Evolutionary conservation across 805 yeast genomes (phyloP), one percentile per base, ranked within the genome.

Genomic region (Candida arabinofermentans): DNA sequence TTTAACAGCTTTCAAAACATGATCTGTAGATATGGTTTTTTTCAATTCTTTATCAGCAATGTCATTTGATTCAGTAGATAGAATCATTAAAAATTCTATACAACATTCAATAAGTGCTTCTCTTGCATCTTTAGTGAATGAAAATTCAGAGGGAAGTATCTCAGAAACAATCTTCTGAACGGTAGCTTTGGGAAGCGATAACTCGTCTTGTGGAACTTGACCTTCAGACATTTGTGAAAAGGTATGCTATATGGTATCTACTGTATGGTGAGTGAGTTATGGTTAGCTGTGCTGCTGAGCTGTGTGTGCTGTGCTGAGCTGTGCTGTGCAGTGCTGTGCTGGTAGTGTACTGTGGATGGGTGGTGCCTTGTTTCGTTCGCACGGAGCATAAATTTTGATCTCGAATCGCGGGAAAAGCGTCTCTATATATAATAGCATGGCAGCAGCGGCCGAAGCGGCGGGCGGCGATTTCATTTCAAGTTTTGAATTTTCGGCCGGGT

Each of bases 91-190:
- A 61, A 93, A 91, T 65, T 89, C 96, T 42, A 93, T 88, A 55
- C 97, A 89, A 62, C 96, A 91, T 59, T 93, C 97, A 34, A 95
- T 91, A 34, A 93, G 77, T 34, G 96, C 93, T 57, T 91, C 98
- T 43, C 97, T 72, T 2, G 97, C 95, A 50, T 93, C 98, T 52
- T 90, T 86, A 31, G 96, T 80, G 53, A 91, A 88, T 6, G 90
- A 81, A 42, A 86, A 72, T 57, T 90, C 97, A n/a, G 78, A 67
- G 14, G 96, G 96, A 24, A 91, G 70, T 26, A 93, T 86, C 56
- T 93, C 99, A 3, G 89, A 75, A 16, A 93, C 83, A 37, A 93
- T 88, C 62, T 93, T 93, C 60, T 91, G 98, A 2, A 93, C 98
- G 0, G 99, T 93, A 2, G 99, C 99, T 50, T 65, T 63, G 3